Conservation (phyloP, 495 filamentous ascomycete genomes). For the Penicillium mononematosum region DNA sequence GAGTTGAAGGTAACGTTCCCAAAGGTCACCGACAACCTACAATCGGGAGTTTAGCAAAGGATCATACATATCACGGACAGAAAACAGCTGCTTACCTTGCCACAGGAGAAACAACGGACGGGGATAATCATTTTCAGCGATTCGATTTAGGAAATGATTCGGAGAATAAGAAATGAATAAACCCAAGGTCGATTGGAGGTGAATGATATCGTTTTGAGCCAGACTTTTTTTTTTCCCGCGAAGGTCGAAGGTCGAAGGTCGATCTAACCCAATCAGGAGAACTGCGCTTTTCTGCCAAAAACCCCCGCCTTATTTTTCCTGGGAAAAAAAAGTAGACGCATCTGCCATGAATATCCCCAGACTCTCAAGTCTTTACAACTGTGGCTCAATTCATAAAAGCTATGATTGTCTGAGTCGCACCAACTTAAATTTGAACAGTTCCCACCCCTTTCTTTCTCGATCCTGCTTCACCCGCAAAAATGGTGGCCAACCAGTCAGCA, state of each 20-base stretch:
- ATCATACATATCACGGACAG: background rate
- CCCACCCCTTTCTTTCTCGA: background rate
- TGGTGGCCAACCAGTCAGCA: conserved; percentile 23
- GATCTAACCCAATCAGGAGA: conserved; percentile 12
- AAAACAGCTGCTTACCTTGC: conserved; percentile 66
- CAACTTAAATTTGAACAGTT: background rate
- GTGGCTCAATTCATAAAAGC: background rate
- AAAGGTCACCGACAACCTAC: conserved; percentile 93
- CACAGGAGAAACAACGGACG: conserved; percentile 96
- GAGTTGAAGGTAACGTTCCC: conserved; percentile 86
- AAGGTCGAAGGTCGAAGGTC: conserved; percentile 8
- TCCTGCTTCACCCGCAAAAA: conserved; percentile 8
- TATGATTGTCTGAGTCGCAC: conserved; percentile 9
- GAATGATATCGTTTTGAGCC: conserved; percentile 18
- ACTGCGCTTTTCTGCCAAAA: conserved; percentile 21
- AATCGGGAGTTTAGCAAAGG: conserved; percentile 17
- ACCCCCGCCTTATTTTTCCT: conserved; percentile 23
- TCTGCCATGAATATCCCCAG: conserved; percentile 6
- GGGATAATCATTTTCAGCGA: conserved; percentile 86
- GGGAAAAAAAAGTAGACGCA: conserved; percentile 22
- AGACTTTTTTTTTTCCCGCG: conserved; percentile 23
- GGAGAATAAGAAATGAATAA: conserved; percentile 20
- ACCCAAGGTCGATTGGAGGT: conserved; percentile 16
- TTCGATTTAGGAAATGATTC: background rate
- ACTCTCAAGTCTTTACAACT: conserved; percentile 1